Percentiles rank a stretch among this genome's conserved stretches.
Conservation (phyloP, 768 basidiomycete species). For the Suillus decipiens region DNA sequence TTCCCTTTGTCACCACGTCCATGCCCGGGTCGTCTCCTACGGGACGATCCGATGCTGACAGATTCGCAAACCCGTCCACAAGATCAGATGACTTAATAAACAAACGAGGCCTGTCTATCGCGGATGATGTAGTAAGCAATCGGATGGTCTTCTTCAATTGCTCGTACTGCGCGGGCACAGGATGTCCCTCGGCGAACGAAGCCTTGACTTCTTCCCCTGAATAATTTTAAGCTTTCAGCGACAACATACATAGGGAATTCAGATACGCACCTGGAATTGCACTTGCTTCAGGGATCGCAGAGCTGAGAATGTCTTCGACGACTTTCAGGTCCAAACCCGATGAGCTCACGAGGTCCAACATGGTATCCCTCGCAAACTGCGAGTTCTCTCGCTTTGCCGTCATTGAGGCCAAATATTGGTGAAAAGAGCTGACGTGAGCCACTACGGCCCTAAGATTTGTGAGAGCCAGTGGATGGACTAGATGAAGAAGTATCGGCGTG, state of each 20-base stretch:
- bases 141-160: slow-evolving; percentile 45
- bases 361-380: slow-evolving; percentile 60
- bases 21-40: slow-evolving; percentile 41
- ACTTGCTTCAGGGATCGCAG: slow-evolving; percentile 30
- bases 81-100: slow-evolving; percentile 76
- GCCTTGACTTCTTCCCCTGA: slow-evolving; percentile 52
- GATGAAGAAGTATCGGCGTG: slow-evolving; percentile 52
- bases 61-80: slow-evolving; percentile 57
- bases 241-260: background rate
- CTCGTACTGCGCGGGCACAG: slow-evolving; percentile 46
- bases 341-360: slow-evolving; percentile 62
- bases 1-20: slow-evolving; percentile 69
- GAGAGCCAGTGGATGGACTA: slow-evolving; percentile 64
- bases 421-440: slow-evolving; percentile 59
- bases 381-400: slow-evolving; percentile 61
- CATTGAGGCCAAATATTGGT: slow-evolving; percentile 51
- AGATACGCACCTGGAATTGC: slow-evolving; percentile 22
- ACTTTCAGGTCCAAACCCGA: slow-evolving; percentile 64
- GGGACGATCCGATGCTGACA: slow-evolving; percentile 38
- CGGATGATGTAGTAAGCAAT: slow-evolving; percentile 46
- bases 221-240: slow-evolving; percentile 14
- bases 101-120: slow-evolving; percentile 65
- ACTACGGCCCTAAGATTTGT: slow-evolving; percentile 51
- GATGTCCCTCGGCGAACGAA: slow-evolving; percentile 62
- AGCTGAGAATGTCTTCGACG: slow-evolving; percentile 49